phyloP scores from a whole-genome alignment of 768 basidiomycete genomes.

The Boletus rex-veris region DNA sequence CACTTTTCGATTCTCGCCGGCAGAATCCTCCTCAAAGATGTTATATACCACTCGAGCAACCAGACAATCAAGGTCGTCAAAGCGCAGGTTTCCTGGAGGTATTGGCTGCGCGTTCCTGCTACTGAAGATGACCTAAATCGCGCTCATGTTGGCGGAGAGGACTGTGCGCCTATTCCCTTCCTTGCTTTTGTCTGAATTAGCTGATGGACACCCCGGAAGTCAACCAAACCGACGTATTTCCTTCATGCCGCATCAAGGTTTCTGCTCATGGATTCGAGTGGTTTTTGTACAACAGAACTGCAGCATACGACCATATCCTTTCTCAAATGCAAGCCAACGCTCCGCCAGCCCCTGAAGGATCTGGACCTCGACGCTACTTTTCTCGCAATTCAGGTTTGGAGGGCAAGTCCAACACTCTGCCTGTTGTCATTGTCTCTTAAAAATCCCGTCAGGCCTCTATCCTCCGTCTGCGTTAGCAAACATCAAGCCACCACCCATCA shows the following conservation, averaged over 20 bases:
- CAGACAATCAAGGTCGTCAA: slow-evolving; percentile 83
- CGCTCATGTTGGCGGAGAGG: slow-evolving; percentile 46
- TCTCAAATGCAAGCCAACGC: slow-evolving; percentile 58
- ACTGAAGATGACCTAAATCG: slow-evolving; percentile 65
- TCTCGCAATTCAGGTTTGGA: slow-evolving; percentile 39
- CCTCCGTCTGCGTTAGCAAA: slow-evolving; percentile 25
- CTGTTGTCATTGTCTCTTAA: background rate
- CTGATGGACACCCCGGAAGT: slow-evolving; percentile 26
- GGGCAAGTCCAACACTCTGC: slow-evolving; percentile 26
- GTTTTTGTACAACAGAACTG: slow-evolving; percentile 88
- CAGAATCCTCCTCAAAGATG: slow-evolving; percentile 81
- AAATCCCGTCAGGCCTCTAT: slow-evolving; percentile 15
- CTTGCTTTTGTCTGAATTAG: background rate
- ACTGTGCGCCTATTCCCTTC: slow-evolving; percentile 40
- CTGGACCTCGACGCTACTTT: slow-evolving; percentile 37
- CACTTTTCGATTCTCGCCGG: slow-evolving; percentile 89
- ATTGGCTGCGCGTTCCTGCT: slow-evolving; percentile 83
- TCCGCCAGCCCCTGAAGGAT: slow-evolving; percentile 7
- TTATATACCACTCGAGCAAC: slow-evolving; percentile 89
- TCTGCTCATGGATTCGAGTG: slow-evolving; percentile 86
- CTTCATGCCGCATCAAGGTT: slow-evolving; percentile 78
- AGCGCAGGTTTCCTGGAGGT: slow-evolving; percentile 87
- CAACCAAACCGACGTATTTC: slow-evolving; percentile 35
- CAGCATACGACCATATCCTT: slow-evolving; percentile 84
- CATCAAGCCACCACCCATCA: slow-evolving; percentile 28